phyloP scores from a whole-genome alignment of 2,329 filamentous ascomycete species.

The Venturia pyrina region DNA sequence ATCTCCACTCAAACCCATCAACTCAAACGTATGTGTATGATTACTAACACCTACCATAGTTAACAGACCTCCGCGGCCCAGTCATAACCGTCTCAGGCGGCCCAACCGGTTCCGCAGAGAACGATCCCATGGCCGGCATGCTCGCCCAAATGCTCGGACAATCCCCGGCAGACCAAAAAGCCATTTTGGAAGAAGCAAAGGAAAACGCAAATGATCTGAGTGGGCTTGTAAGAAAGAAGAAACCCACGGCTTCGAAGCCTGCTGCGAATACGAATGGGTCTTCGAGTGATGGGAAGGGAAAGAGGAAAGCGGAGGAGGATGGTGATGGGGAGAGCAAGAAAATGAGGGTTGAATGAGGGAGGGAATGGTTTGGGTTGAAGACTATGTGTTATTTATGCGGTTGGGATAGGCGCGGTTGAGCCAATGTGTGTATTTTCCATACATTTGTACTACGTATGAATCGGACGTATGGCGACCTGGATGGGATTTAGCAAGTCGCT shows the following conservation, averaged over 20 bases:
- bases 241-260: constrained; percentile 16
- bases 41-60: constrained; percentile 30
- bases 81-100: constrained; percentile 40
- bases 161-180: constrained; percentile 49
- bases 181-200: constrained; percentile 60
- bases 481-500: too few relatives aligned
- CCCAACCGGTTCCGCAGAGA: not conserved
- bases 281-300: constrained; percentile 8
- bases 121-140: constrained; percentile 37
- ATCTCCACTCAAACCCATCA: constrained; percentile 2
- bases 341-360: constrained; percentile 8
- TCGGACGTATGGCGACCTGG: too few relatives aligned
- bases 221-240: constrained; percentile 63
- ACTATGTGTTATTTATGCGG: too few relatives aligned
- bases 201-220: constrained; percentile 64
- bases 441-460: not conserved
- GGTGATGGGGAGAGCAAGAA: constrained; percentile 13
- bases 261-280: constrained; percentile 9
- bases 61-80: constrained; percentile 58
- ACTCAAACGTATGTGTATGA: not conserved
- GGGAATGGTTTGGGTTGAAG: not conserved
- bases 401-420: not conserved
- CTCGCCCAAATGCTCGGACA: constrained; percentile 55
- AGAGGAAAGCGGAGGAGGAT: constrained; percentile 15
- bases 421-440: not conserved